Conservation (phyloP, 2,329 filamentous ascomycete species). For the Epichloe typhina region DNA sequence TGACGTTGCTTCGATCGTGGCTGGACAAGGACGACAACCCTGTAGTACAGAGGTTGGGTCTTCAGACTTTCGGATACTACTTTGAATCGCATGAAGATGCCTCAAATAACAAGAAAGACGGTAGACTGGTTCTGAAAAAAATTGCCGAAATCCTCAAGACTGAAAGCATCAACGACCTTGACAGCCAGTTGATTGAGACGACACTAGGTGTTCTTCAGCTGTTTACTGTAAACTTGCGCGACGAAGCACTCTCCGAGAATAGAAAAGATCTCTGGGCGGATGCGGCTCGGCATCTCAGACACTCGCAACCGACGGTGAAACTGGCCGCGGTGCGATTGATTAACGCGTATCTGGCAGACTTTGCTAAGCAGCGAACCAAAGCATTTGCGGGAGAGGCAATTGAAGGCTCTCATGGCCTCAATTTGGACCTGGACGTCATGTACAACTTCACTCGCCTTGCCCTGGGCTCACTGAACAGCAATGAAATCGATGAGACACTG, state of each 20-base stretch:
- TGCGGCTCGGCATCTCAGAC: constrained; percentile 56
- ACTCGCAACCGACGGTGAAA: constrained; percentile 62
- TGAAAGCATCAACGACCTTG: constrained; percentile 37
- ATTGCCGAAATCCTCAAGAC: constrained; percentile 40
- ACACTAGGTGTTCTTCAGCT: constrained; percentile 56
- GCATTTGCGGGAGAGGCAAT: constrained; percentile 41
- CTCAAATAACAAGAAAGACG: constrained; percentile 52
- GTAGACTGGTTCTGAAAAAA: constrained; percentile 46
- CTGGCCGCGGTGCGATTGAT: constrained; percentile 62
- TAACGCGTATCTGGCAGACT: constrained; percentile 66
- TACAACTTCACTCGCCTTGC: constrained; percentile 39
- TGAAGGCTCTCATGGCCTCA: constrained; percentile 56
- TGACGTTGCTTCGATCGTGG: constrained; percentile 62
- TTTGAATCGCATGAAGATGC: constrained; percentile 54
- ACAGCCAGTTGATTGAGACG: constrained; percentile 64
- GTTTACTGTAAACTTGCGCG: constrained; percentile 53
- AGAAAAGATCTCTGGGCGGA: constrained; percentile 57
- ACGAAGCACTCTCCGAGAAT: constrained; percentile 45
- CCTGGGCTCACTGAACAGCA: constrained; percentile 44
- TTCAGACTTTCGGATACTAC: constrained; percentile 74
- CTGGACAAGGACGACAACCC: constrained; percentile 60
- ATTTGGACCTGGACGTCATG: constrained; percentile 52
- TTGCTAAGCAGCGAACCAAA: constrained; percentile 49
- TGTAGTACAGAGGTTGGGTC: constrained; percentile 55
- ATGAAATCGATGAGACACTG: constrained; percentile 57